These are phyloP conservation scores for Yarrowia yakushimensis DNA, from an alignment of 805 yeast species.

Conservation along the genomic window DNA sequence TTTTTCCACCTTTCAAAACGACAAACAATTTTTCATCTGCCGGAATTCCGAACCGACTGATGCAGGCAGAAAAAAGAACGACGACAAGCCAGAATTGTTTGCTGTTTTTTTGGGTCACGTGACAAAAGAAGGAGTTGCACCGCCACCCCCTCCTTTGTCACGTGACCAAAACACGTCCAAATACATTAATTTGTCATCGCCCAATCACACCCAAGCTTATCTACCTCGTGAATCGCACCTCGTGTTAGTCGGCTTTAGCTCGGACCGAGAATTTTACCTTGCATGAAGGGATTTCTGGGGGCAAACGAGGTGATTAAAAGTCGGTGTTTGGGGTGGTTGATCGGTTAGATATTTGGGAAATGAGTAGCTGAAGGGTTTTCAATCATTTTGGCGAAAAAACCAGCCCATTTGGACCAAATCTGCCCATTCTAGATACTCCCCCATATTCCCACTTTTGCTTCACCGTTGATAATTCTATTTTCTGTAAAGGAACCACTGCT, in stretches of 20 bases:
- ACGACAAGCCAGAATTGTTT: too few species aligned
- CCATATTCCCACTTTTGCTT: background rate
- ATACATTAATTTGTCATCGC: background rate
- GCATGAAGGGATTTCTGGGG: background rate
- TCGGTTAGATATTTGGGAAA: background rate
- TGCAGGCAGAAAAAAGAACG: background rate
- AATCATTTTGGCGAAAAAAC: too few species aligned
- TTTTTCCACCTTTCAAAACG: background rate
- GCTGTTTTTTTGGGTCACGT: too few species aligned
- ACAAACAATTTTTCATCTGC: background rate
- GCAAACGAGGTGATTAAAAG: too few species aligned
- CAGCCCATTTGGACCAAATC: background rate
- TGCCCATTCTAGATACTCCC: background rate
- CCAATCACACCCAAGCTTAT: conserved; percentile 11
- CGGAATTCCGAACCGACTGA: background rate
- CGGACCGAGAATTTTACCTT: conserved; percentile 8
- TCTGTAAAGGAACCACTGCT: background rate
- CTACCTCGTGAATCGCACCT: conserved; percentile 1
- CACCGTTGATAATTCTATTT: background rate
- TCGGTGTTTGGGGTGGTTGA: background rate
- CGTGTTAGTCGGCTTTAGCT: conserved; percentile 15
- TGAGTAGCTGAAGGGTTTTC: too few species aligned
- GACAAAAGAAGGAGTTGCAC: too few species aligned
- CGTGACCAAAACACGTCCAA: background rate
- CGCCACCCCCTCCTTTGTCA: background rate